Conservation (phyloP, 345 rosid species). For the Nephelium lappaceum region DNA sequence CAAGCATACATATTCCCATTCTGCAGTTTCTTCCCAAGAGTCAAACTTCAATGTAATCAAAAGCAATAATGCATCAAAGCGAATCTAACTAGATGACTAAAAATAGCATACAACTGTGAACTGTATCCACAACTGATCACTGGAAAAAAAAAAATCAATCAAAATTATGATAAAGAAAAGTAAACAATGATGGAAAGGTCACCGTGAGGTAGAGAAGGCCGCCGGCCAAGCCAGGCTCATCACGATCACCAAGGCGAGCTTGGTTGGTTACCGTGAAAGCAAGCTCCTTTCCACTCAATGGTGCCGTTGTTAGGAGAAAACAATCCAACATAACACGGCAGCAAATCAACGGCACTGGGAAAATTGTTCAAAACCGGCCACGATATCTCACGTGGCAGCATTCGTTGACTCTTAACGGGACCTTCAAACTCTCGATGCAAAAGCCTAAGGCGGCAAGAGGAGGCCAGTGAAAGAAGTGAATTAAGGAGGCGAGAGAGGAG, state of each 20-base stretch:
- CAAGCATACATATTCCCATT: slow-evolving; percentile 80
- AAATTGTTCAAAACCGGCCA: slow-evolving; percentile 89
- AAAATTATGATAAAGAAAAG: neutral
- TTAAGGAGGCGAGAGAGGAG: too few species aligned
- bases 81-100: neutral
- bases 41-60: slow-evolving; percentile 59
- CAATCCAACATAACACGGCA: slow-evolving; percentile 85
- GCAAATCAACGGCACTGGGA: slow-evolving; percentile 85
- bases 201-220: slow-evolving; percentile 85
- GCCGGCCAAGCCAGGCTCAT: slow-evolving; percentile 68
- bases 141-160: neutral
- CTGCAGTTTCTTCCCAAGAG: slow-evolving; percentile 90
- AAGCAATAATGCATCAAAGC: neutral
- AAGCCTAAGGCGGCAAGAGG: slow-evolving; percentile 37
- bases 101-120: too few species aligned
- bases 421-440: slow-evolving; percentile 50
- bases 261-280: slow-evolving; percentile 85
- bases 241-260: slow-evolving; percentile 76
- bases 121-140: neutral
- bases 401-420: slow-evolving; percentile 76
- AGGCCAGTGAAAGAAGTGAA: too few species aligned
- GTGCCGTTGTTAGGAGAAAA: slow-evolving; percentile 63
- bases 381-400: slow-evolving; percentile 82
- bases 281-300: slow-evolving; percentile 84
- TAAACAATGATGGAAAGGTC: neutral